phyloP scores from a whole-genome alignment of 2,329 filamentous ascomycete species.

The Venturiaceae sp. region DNA sequence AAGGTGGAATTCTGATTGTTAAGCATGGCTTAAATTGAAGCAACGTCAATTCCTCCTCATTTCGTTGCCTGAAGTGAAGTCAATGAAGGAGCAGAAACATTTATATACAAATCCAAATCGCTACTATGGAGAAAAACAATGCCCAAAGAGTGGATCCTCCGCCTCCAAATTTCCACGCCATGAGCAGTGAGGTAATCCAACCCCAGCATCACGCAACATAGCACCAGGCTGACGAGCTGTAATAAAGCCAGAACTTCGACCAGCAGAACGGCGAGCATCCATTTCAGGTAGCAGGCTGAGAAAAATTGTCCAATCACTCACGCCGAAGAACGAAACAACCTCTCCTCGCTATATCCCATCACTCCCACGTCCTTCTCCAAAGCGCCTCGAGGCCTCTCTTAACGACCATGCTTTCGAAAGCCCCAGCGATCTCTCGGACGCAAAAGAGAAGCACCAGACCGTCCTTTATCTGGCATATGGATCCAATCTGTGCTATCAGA shows the following conservation, averaged over 20 bases:
- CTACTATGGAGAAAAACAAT: neutral
- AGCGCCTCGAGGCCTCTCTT: neutral
- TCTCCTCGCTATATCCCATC: neutral
- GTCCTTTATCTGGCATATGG: slow-evolving; percentile 11
- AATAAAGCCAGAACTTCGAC: neutral
- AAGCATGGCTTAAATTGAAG: too few relatives aligned
- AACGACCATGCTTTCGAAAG: neutral
- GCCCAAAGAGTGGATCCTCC: neutral
- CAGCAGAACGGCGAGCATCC: neutral
- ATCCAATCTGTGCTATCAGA: slow-evolving; percentile 23
- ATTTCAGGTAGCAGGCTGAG: neutral
- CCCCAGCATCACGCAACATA: neutral
- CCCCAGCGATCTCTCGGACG: neutral
- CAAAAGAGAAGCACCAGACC: slow-evolving; percentile 4
- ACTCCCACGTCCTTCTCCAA: neutral
- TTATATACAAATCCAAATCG: too few relatives aligned
- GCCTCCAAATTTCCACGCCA: neutral
- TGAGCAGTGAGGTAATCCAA: neutral
- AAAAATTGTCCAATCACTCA: neutral
- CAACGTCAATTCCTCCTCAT: too few relatives aligned
- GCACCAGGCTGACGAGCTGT: neutral
- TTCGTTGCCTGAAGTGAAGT: neutral
- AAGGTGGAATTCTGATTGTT: neutral
- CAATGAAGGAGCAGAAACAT: too few relatives aligned
- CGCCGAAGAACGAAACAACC: neutral